Base-by-base conservation (phyloP, 2,329 filamentous ascomycete species). In the Fusarium armeniacum region DNA sequence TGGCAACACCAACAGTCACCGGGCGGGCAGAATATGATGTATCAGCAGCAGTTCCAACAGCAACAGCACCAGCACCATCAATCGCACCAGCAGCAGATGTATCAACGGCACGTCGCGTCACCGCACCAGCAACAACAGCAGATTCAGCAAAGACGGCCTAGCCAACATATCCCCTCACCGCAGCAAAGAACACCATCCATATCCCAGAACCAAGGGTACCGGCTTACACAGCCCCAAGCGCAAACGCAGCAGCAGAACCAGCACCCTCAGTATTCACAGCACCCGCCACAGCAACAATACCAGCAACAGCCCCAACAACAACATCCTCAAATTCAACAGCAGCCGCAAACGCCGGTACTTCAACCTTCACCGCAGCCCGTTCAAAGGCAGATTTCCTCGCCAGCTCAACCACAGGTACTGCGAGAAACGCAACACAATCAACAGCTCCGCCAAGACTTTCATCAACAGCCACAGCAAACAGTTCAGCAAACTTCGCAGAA, bases 1-100 rank as follows among this genome's bases (percentile, higher is more conserved):
- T 79, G 80, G 54, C 76, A 81, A 22, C 73, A 80, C 20, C 80
- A 81, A 41, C 75, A 77, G 35, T 73, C 75, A 24, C 67, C 67
- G 8, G 62, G 67, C 9, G 62, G 58, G 5, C 67, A 74, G 46
- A 72, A 70, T 13, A 74, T 74, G 52, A 66, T 73, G 56, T 73
- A 73, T 47, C 72, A 76, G 36, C 77, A 80, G 45, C 77, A 81
- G 40, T 70, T 63, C 44, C 74, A 72, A 40, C 57, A 67, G 38
- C 76, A 50, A 10, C 46, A 35, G 9, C 44, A 46, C 4, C 32
- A 15, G 16, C 43, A 43, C 20, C 20, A 20, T 20, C 20, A 20
- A 7, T 22, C 24, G 15, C 41, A 63, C 12, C 61, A 64, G 40
- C 61, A 59, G 16, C 62, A 65, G 41, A 75, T 78, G 28, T 78